Conservation (phyloP, 2,329 filamentous ascomycete species). For the Waltergamsia citrina region DNA sequence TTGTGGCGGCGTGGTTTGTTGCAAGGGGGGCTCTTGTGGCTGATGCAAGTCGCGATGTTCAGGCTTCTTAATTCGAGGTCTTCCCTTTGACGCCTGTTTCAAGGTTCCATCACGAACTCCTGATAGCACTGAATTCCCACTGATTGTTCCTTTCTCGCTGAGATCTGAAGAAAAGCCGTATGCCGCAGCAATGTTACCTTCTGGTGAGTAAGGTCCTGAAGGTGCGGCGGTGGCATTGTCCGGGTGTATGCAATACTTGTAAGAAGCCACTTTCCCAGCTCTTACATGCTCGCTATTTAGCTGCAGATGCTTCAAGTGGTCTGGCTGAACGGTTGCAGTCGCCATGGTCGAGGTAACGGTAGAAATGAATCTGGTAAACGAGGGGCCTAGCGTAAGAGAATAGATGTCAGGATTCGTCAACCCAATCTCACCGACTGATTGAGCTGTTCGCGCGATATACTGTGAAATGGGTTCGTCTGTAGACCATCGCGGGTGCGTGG, state of each 20-base stretch:
- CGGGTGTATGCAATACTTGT: conserved; percentile 16
- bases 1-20: too few relatives aligned
- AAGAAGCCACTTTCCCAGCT: conserved; percentile 25
- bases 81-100: too few relatives aligned
- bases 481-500: conserved; percentile 15
- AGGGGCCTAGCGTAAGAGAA: conserved; percentile 22
- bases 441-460: conserved; percentile 18
- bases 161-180: too few relatives aligned
- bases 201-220: too few relatives aligned
- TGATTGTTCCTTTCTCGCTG: too few relatives aligned
- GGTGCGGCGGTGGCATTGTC: neutral
- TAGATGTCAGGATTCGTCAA: conserved; percentile 27
- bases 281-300: conserved; percentile 24
- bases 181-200: too few relatives aligned
- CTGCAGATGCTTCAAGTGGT: conserved; percentile 20
- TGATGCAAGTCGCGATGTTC: too few relatives aligned
- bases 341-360: conserved; percentile 24
- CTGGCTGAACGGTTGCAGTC: conserved; percentile 19
- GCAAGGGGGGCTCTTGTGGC: too few relatives aligned
- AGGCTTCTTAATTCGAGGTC: too few relatives aligned
- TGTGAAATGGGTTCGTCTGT: conserved; percentile 22
- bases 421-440: conserved; percentile 15
- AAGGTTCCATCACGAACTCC: too few relatives aligned
- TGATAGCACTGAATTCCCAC: too few relatives aligned
- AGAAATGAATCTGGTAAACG: conserved; percentile 26